Evolutionary conservation across 352 stramenopile genomes (phyloP), one percentile per base, ranked within the genome.

Genomic region (Pythium aquatile): DNA sequence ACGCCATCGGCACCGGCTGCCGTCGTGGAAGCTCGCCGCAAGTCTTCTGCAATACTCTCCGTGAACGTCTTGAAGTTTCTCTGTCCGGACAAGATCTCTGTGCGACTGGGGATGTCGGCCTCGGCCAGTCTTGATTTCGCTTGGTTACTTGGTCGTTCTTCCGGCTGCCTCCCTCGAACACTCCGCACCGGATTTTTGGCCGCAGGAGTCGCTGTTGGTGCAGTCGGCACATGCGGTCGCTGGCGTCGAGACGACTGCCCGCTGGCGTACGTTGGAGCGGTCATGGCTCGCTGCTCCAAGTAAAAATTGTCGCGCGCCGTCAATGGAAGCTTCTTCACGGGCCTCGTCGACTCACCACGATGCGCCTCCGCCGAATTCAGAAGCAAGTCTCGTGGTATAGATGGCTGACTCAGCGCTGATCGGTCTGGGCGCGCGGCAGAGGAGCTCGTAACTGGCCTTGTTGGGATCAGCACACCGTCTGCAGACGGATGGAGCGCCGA

Each of bases 291-390:
- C 44, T 87, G 79, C 1, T 83, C 77, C 11, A 87, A 61, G 63
- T 88, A 90, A 52, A 85, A 88, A 17, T 67, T 63, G 58, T 90
- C 81, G 32, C 81, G 76, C 0, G 81, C 81, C 49, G 72, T 85
- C 72, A 90, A 70, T 2, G 79, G 81, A 2, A 87, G 72, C 55
- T 74, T 85, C 24, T 48, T 57, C 8, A 37, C 35, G 28, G 48
- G 44, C 10, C 29, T 28, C 10, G 40, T 33, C 7, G 61, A 24
- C 8, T 55, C 55, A 17, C 33, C 0, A 20, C 16, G 28, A 10
- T 37, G 11, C 2, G 67, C 65, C 4, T 75, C 70, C 26, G 64
- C 63, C 2, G 76, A 69, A 29, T 68, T 71, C 1, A 73, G 42
- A 11, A 52, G 37, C 33, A 51, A 37, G 37, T 24, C 40, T 44